Percentiles rank a stretch among this genome's conserved stretches.
These are phyloP conservation scores for Cryphonectria parasitica DNA, from an alignment of 2,329 filamentous ascomycete species.

Conservation along the genomic window DNA sequence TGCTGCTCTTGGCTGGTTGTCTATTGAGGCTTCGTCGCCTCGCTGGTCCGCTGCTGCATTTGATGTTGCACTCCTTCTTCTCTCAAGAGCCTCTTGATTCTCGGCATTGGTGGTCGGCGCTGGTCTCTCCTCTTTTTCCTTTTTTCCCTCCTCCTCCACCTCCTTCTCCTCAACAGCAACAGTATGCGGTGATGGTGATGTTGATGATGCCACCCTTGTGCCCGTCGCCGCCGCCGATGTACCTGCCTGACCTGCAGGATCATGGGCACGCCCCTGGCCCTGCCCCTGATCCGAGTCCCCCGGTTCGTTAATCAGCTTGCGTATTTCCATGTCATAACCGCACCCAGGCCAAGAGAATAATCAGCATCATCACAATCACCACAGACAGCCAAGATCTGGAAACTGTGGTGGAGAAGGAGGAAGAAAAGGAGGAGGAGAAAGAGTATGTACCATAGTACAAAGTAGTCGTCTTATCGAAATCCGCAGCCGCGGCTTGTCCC, in stretches of 20 bases:
- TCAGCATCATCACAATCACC: neutral
- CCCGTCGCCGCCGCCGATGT: neutral
- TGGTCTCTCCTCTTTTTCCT: neutral
- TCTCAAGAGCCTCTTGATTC: neutral
- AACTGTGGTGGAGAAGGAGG: no score
- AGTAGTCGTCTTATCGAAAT: neutral
- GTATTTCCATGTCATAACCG: conserved; percentile 3
- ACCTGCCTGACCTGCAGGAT: neutral
- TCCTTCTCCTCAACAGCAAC: no score
- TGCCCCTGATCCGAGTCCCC: neutral
- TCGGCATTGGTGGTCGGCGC: neutral
- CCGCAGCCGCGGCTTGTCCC: neutral
- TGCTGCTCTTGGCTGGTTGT: neutral
- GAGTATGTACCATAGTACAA: neutral
- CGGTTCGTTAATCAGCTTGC: neutral
- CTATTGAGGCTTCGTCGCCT: neutral
- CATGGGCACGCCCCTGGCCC: neutral
- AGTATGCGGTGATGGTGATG: no score
- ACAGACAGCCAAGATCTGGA: neutral
- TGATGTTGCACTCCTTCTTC: neutral
- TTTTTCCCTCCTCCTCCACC: neutral
- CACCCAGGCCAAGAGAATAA: neutral
- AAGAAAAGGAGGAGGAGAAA: neutral
- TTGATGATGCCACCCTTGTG: neutral
- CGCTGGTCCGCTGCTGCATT: neutral